Percentiles rank a stretch among this genome's conserved stretches.
phyloP scores from a whole-genome alignment of 1,139 yeast genomes.

The Suhomyces maxii region DNA sequence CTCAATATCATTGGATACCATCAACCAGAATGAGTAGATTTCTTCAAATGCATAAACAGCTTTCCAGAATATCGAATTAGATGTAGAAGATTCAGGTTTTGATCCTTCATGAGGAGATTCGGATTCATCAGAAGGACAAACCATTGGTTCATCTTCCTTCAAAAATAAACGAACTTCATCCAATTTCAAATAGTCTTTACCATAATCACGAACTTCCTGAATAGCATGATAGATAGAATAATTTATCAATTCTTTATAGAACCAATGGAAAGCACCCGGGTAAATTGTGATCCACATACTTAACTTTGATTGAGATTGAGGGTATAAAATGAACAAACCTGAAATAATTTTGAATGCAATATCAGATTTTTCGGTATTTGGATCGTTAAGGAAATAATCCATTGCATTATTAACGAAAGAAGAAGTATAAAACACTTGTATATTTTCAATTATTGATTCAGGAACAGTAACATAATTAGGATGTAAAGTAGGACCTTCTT shows the following conservation, averaged over 20 bases:
- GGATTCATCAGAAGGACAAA: background rate
- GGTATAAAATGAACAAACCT: constrained; percentile 31
- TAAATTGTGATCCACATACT: constrained; percentile 40
- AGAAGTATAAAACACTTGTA: constrained; percentile 24
- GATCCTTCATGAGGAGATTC: constrained; percentile 9
- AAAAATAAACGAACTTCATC: constrained; percentile 13
- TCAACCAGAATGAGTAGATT: constrained; percentile 52
- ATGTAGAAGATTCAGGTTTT: background rate
- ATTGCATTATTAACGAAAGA: constrained; percentile 27
- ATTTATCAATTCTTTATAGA: constrained; percentile 17
- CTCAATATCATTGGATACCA: constrained; percentile 72
- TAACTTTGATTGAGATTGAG: constrained; percentile 31
- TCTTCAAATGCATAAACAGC: constrained; percentile 44
- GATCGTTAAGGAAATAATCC: constrained; percentile 15
- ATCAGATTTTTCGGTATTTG: constrained; percentile 7
- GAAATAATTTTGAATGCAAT: constrained; percentile 19
- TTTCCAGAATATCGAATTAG: constrained; percentile 30
- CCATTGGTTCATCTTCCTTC: background rate
- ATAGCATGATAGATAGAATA: constrained; percentile 18
- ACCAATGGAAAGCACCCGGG: constrained; percentile 34
- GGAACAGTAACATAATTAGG: constrained; percentile 5
- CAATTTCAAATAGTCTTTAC: constrained; percentile 23
- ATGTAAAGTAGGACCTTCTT: background rate
- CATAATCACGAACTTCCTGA: constrained; percentile 1
- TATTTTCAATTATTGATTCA: constrained; percentile 4